Percentiles rank a stretch among this genome's conserved stretches.
These are phyloP conservation scores for Saccharomyces hybrid DNA, from an alignment of 1,139 yeast species.

Conservation along the genomic window DNA sequence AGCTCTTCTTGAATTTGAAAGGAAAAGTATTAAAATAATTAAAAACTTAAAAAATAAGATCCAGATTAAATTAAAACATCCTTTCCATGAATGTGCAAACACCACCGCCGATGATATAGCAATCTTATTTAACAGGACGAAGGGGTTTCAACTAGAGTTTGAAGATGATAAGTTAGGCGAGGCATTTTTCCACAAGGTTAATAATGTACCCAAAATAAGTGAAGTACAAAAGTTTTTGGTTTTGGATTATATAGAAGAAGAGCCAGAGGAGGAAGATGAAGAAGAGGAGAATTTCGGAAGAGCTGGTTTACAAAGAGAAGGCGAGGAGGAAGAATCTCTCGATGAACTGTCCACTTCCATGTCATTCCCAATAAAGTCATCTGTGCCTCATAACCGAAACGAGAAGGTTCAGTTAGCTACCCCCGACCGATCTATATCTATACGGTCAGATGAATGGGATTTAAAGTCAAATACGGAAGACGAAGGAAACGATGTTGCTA, in stretches of 20 bases:
- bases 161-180: slow-evolving; percentile 5
- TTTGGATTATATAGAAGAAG: slow-evolving; percentile 14
- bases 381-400: background rate
- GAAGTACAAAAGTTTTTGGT: slow-evolving; percentile 19
- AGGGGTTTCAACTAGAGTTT: slow-evolving; percentile 14
- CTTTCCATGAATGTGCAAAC: slow-evolving; percentile 4
- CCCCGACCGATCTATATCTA: slow-evolving; percentile 17
- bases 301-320: background rate
- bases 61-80: slow-evolving; percentile 8
- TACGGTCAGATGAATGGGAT: slow-evolving; percentile 17
- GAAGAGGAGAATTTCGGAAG: background rate
- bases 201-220: slow-evolving; percentile 18
- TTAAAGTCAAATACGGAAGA: slow-evolving; percentile 8
- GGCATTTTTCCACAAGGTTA: slow-evolving; percentile 9
- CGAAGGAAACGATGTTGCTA: slow-evolving; percentile 1
- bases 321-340: slow-evolving; percentile 1
- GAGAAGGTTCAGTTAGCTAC: slow-evolving; percentile 8
- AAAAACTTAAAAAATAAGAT: slow-evolving; percentile 12
- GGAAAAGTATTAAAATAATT: slow-evolving; percentile 9
- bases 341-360: background rate
- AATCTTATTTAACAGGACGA: slow-evolving; percentile 7
- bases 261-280: slow-evolving; percentile 4
- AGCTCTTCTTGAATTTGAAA: slow-evolving; percentile 13
- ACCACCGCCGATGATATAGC: slow-evolving; percentile 5
- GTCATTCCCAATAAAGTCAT: slow-evolving; percentile 6